A percentile compares a stretch with the other conserved stretches of the same genome.
These are phyloP conservation scores for Claviceps digitariae DNA, from an alignment of 2,329 filamentous ascomycete genomes.

Conservation along the genomic window DNA sequence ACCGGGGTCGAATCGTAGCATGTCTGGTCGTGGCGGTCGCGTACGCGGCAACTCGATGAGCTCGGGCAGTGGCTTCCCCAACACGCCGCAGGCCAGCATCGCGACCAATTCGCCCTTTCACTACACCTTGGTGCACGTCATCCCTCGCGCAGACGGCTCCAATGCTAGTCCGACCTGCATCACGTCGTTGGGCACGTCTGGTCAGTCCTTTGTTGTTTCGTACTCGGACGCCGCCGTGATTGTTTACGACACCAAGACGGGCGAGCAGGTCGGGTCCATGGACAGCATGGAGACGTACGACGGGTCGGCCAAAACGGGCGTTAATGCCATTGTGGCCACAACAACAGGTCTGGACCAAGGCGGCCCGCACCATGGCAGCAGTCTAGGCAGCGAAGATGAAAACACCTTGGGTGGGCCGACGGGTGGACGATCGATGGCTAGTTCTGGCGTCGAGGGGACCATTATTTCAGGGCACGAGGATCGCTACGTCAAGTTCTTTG, in stretches of 20 bases:
- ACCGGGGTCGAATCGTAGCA: constrained; percentile 47
- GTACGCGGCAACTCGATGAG: constrained; percentile 86
- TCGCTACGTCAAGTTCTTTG: constrained; percentile 90
- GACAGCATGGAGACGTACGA: constrained; percentile 90
- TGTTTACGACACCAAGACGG: constrained; percentile 83
- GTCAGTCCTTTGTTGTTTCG: constrained; percentile 83
- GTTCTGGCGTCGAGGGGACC: constrained; percentile 75
- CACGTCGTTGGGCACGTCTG: constrained; percentile 67
- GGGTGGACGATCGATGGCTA: constrained; percentile 48
- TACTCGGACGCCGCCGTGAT: constrained; percentile 84
- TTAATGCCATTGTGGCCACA: constrained; percentile 84
- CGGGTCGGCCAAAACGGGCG: constrained; percentile 60
- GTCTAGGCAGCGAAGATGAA: constrained; percentile 58
- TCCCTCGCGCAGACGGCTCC: constrained; percentile 51
- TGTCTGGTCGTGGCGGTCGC: constrained; percentile 49
- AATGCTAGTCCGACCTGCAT: constrained; percentile 80
- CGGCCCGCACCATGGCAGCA: constrained; percentile 37
- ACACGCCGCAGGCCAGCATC: constrained; percentile 75
- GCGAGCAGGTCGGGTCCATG: constrained; percentile 87
- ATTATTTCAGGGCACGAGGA: constrained; percentile 97
- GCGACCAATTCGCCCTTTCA: constrained; percentile 79
- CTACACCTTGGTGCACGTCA: constrained; percentile 77
- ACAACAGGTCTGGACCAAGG: constrained; percentile 66
- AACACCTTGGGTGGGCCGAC: constrained; percentile 63
- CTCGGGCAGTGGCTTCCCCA: constrained; percentile 83